These are phyloP conservation scores for Umbelopsis ramanniana DNA, from an alignment of 192 early-diverging fungal genomes.

Conservation along the genomic window DNA sequence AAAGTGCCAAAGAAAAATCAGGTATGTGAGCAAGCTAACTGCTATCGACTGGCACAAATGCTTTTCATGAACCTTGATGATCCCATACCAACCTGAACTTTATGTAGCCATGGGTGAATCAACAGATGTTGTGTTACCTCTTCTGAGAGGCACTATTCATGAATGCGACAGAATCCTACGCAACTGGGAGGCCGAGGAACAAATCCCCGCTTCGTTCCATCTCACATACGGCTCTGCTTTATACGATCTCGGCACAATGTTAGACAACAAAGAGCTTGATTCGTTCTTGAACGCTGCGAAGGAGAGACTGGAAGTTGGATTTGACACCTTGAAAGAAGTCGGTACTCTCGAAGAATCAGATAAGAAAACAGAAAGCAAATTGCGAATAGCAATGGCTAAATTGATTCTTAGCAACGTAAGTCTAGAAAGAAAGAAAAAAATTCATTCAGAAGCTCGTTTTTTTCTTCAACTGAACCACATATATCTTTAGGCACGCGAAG, in stretches of 20 bases:
- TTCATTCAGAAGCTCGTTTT: neutral
- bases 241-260: slow-evolving; percentile 42
- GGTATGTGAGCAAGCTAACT: slow-evolving; percentile 19
- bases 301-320: slow-evolving; percentile 34
- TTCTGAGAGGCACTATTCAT: slow-evolving; percentile 55
- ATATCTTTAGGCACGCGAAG: neutral
- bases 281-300: slow-evolving; percentile 42
- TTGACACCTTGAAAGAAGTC: slow-evolving; percentile 15
- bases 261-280: slow-evolving; percentile 35
- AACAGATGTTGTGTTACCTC: slow-evolving; percentile 20
- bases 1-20: slow-evolving; percentile 52
- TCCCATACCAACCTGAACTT: neutral
- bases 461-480: neutral
- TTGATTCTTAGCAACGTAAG: slow-evolving; percentile 12
- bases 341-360: neutral
- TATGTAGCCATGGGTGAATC: slow-evolving; percentile 4
- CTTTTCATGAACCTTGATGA: too few relatives aligned
- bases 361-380: neutral
- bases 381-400: slow-evolving; percentile 12
- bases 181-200: slow-evolving; percentile 47
- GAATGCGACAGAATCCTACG: slow-evolving; percentile 59
- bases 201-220: slow-evolving; percentile 47
- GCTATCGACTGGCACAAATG: too few relatives aligned
- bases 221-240: slow-evolving; percentile 55
- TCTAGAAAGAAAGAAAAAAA: neutral